Conservation (phyloP, 768 basidiomycete genomes). For the Collybia sordida region DNA sequence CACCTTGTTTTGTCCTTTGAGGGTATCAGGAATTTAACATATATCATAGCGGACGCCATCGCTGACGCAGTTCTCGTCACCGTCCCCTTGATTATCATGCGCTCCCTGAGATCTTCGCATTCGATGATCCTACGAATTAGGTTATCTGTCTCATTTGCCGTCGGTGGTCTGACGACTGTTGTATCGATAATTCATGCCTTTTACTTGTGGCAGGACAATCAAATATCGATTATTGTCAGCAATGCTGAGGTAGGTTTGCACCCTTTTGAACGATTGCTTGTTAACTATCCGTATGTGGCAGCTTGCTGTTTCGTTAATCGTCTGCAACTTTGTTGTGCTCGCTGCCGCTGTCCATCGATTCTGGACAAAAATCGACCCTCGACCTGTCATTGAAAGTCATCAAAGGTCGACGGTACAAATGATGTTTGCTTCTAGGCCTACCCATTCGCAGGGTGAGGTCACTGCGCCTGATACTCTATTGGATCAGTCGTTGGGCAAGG, state of each 20-base stretch:
- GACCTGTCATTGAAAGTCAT: no score
- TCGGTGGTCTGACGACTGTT: slow-evolving; percentile 4
- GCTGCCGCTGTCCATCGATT: slow-evolving; percentile 1
- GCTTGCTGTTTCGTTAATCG: slow-evolving; percentile 9
- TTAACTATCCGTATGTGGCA: not conserved
- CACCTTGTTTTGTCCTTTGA: not conserved
- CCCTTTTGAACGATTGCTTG: no score
- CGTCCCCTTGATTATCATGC: slow-evolving; percentile 4
- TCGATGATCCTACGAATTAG: slow-evolving; percentile 1
- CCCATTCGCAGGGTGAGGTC: no score
- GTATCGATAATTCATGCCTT: slow-evolving; percentile 8
- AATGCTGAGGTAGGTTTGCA: slow-evolving; percentile 1
- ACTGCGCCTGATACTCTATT: no score
- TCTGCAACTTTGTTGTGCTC: slow-evolving; percentile 9
- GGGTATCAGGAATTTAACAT: not conserved
- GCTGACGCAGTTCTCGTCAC: slow-evolving; percentile 5
- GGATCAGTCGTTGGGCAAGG: no score
- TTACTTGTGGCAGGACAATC: slow-evolving; percentile 2
- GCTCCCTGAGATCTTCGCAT: slow-evolving; percentile 5
- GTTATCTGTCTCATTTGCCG: slow-evolving; percentile 5
- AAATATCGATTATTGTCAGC: slow-evolving; percentile 1
- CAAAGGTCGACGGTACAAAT: no score
- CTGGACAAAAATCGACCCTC: no score
- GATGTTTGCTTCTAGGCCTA: no score
- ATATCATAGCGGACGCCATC: slow-evolving; percentile 8